phyloP scores from a whole-genome alignment of 768 basidiomycete species.

The Trametes punicea region DNA sequence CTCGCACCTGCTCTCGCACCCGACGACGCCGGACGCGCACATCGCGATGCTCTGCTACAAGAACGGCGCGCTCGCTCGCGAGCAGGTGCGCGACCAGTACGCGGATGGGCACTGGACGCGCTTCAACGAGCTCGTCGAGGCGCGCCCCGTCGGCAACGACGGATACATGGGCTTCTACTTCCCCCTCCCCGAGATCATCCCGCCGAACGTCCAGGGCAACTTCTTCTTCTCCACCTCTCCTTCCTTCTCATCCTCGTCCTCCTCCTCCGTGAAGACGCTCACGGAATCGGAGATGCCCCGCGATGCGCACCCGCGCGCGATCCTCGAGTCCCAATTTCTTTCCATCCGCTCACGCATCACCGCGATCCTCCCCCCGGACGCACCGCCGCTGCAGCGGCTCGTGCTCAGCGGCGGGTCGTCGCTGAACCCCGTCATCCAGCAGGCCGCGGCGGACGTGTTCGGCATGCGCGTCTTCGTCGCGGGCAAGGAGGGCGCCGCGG shows the following conservation, averaged over 20 bases:
- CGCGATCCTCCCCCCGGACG: constrained; percentile 59
- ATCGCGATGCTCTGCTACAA: constrained; percentile 95
- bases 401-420: constrained; percentile 80
- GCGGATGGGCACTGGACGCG: constrained; percentile 58
- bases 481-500: constrained; percentile 64
- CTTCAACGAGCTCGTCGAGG: constrained; percentile 66
- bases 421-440: constrained; percentile 67
- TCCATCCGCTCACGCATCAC: constrained; percentile 72
- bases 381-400: constrained; percentile 57
- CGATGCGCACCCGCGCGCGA: constrained; percentile 62
- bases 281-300: constrained; percentile 36
- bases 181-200: constrained; percentile 85
- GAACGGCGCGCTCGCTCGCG: constrained; percentile 79
- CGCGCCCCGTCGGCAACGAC: constrained; percentile 52
- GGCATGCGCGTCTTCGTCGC: constrained; percentile 71
- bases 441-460: constrained; percentile 78
- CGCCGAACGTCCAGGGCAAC: constrained; percentile 69
- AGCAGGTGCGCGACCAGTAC: constrained; percentile 68
- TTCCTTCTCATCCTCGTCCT: constrained; percentile 22
- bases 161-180: constrained; percentile 75
- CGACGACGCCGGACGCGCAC: constrained; percentile 55
- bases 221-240: constrained; percentile 51
- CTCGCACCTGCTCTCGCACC: constrained; percentile 73
- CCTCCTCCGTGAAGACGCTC: constrained; percentile 2
- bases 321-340: constrained; percentile 82